Conservation (phyloP, 2,329 filamentous ascomycete genomes). For the Ceratocystis cacaofunesta region DNA sequence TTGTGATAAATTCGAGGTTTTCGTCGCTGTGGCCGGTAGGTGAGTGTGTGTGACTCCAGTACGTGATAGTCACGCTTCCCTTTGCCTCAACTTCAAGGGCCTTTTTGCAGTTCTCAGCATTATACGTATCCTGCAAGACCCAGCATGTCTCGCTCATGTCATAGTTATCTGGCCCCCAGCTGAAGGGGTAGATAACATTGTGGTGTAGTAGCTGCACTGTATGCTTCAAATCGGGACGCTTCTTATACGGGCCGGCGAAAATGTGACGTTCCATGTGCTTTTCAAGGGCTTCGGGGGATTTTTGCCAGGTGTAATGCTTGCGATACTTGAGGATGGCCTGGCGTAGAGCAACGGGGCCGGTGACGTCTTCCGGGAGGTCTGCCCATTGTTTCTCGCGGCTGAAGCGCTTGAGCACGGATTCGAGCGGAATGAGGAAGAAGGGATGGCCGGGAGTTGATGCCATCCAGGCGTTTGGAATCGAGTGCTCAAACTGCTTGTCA, state of each 20-base stretch:
- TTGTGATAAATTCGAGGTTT: slow-evolving; percentile 3
- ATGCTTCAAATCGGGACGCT: slow-evolving; percentile 7
- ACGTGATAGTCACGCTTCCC: slow-evolving; percentile 21
- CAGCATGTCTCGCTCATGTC: slow-evolving; percentile 18
- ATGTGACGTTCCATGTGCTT: slow-evolving; percentile 8
- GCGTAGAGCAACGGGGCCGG: slow-evolving; percentile 18
- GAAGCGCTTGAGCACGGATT: slow-evolving; percentile 17
- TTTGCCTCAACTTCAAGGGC: slow-evolving; percentile 18
- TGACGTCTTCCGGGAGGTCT: slow-evolving; percentile 14
- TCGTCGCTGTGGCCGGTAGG: slow-evolving; percentile 13
- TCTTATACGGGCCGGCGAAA: slow-evolving; percentile 7
- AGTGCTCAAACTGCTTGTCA: slow-evolving; percentile 21
- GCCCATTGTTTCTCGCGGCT: background rate
- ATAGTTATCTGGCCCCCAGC: slow-evolving; percentile 19
- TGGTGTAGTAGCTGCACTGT: slow-evolving; percentile 20
- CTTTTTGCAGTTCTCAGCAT: slow-evolving; percentile 19
- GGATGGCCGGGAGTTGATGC: slow-evolving; percentile 25
- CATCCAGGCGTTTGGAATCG: slow-evolving; percentile 28
- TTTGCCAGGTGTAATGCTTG: slow-evolving; percentile 1
- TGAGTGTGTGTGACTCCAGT: slow-evolving; percentile 22
- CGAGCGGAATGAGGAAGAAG: slow-evolving; percentile 23
- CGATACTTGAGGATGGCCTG: slow-evolving; percentile 17
- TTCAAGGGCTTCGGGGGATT: background rate
- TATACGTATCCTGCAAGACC: slow-evolving; percentile 17
- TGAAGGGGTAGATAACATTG: slow-evolving; percentile 21